phyloP scores from a whole-genome alignment of 768 basidiomycete species.

The Botryobasidium botryosum region DNA sequence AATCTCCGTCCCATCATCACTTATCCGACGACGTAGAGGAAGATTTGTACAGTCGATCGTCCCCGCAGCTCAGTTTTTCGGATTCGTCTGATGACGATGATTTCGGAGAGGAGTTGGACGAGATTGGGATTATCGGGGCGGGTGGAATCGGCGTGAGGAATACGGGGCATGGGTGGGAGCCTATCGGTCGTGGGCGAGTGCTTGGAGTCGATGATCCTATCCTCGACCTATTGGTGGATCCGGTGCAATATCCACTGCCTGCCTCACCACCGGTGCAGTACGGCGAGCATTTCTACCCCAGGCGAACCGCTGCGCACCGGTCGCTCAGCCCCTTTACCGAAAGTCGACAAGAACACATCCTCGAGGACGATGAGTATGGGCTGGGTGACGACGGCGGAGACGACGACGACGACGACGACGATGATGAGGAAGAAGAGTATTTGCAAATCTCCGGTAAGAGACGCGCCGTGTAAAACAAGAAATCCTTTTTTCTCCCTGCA shows the following conservation, averaged over 20 bases:
- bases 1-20: no score
- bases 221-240: neutral
- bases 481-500: no score
- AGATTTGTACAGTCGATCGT: no score
- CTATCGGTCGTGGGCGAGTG: neutral
- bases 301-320: neutral
- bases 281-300: neutral
- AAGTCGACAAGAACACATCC: neutral
- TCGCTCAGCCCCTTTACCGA: constrained; percentile 1
- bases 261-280: neutral
- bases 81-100: no score
- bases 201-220: neutral
- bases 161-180: neutral
- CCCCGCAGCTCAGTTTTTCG: no score
- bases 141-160: neutral
- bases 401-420: constrained; percentile 5
- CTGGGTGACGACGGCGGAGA: constrained; percentile 2
- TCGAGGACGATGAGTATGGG: constrained; percentile 1
- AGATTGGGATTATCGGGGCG: no score
- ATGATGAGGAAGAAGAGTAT: constrained; percentile 8
- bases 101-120: no score
- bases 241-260: neutral
- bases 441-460: no score
- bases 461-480: no score
- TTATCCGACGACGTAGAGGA: no score